Conservation (phyloP, 2,329 filamentous ascomycete species). For the Anthostomella pinea region DNA sequence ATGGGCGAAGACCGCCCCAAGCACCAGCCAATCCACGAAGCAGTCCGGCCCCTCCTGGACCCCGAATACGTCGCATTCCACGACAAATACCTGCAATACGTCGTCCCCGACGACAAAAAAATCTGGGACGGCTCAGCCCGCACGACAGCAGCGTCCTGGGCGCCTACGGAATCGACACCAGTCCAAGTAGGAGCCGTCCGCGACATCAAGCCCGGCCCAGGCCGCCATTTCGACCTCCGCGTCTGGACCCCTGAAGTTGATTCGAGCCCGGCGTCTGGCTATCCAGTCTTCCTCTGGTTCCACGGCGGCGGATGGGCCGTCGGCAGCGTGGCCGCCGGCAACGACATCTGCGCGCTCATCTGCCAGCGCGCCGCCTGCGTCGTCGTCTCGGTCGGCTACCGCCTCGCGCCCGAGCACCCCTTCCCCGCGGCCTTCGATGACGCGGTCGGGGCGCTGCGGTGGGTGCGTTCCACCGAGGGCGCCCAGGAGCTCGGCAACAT, state of each 20-base stretch:
- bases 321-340: background rate
- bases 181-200: constrained; percentile 1
- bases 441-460: constrained; percentile 4
- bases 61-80: constrained; percentile 7
- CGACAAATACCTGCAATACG: constrained; percentile 5
- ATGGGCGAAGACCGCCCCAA: background rate
- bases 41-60: constrained; percentile 2
- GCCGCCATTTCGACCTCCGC: background rate
- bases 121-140: constrained; percentile 5
- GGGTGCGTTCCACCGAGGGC: constrained; percentile 2
- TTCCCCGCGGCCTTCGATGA: constrained; percentile 12
- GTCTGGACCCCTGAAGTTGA: constrained; percentile 4
- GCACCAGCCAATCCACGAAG: constrained; percentile 5
- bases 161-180: background rate
- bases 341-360: constrained; percentile 5
- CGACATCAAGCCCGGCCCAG: constrained; percentile 3
- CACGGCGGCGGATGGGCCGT: constrained; percentile 9
- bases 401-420: constrained; percentile 9
- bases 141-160: background rate
- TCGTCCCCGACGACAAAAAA: constrained; percentile 1
- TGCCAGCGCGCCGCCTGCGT: constrained; percentile 4
- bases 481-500: background rate
- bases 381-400: constrained; percentile 6
- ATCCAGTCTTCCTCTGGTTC: constrained; percentile 7
- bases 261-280: background rate